phyloP scores from a whole-genome alignment of 83 land plant species.

The Picea abies region DNA sequence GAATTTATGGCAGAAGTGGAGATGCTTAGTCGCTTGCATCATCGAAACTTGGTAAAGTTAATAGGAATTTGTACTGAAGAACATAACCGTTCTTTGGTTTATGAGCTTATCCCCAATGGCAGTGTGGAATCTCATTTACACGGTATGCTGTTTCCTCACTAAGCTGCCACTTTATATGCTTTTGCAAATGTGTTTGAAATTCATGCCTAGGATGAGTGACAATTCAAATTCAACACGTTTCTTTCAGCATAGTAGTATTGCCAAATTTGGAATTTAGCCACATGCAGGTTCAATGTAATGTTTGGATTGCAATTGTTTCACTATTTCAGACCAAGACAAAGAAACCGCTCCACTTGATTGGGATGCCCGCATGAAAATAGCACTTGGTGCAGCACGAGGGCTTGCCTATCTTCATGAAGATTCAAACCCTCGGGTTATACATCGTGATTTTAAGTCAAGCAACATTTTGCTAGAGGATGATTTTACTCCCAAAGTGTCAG shows the following conservation, averaged over 20 bases:
- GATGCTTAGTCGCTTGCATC: conserved; percentile 87
- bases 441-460: conserved; percentile 76
- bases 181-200: conserved; percentile 18
- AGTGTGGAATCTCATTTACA: conserved; percentile 90
- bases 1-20: conserved; percentile 88
- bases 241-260: background rate
- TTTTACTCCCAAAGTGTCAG: conserved; percentile 11
- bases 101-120: conserved; percentile 84
- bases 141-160: conserved; percentile 33
- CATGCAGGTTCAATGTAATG: conserved; percentile 1
- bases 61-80: conserved; percentile 77
- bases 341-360: conserved; percentile 50
- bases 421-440: conserved; percentile 58
- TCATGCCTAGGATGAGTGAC: background rate
- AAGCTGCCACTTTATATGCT: conserved; percentile 13
- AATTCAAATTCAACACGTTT: background rate
- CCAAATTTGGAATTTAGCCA: background rate
- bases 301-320: conserved; percentile 5
- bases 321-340: conserved; percentile 59
- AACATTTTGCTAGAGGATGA: conserved; percentile 68
- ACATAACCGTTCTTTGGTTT: conserved; percentile 63
- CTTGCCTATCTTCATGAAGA: too few relatives aligned
- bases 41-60: conserved; percentile 81
- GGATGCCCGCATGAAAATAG: conserved; percentile 74
- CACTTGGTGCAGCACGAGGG: conserved; percentile 64